Evolutionary conservation across 164 flowering plant species (phyloP), one percentile per base, ranked within the genome.

Genomic region (Stephania japonica): DNA sequence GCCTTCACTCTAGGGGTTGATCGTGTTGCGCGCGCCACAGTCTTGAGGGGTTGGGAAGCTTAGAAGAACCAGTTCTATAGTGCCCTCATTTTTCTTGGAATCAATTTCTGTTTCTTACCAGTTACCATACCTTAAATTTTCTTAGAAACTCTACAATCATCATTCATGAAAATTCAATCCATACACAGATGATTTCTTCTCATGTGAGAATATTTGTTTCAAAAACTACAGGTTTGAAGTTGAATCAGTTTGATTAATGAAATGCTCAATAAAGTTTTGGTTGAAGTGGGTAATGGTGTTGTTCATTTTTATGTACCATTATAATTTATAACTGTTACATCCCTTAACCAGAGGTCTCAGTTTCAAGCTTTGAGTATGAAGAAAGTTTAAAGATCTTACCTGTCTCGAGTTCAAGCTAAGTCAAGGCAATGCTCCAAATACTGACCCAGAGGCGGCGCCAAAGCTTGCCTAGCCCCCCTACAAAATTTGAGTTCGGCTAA

Each of bases 31-130:
- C 88, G 93, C 1, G 93, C 98, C 59, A 91, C 98, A 44, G 26
- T 80, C 14, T 69, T 89, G 4, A 85, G 97, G 72, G 98, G 97
- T 25, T 94, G 97, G 98, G 97, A 90, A 81, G 97, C 97, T 56
- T 94, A 76, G 82, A 62, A 16, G 19, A 74, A 32, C 38, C 38
- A 16, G 10, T 65, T 53, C 25, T 25, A 68, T 25, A 38, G 18
- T 25, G 49, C 32, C 71, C 44, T 50, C 47, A 62, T 26, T 42
- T 78, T 21, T 56, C 38, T 19, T 56, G 63, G 12, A 62, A 21
- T 24, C 6, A 50, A 7, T 7, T 71, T 16, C 26, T 38, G 21
- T 3, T 56, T 56, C 63, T 21, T 56, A 62, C 47, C n/a, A 43
- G 12, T 67, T 66, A 23, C 49, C 66, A 16, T 63, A 50, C 16